Evolutionary conservation across 2,329 filamentous ascomycete genomes (phyloP), one percentile per base, ranked within the genome.

Genomic region (Phaeomoniella chlamydospora): DNA sequence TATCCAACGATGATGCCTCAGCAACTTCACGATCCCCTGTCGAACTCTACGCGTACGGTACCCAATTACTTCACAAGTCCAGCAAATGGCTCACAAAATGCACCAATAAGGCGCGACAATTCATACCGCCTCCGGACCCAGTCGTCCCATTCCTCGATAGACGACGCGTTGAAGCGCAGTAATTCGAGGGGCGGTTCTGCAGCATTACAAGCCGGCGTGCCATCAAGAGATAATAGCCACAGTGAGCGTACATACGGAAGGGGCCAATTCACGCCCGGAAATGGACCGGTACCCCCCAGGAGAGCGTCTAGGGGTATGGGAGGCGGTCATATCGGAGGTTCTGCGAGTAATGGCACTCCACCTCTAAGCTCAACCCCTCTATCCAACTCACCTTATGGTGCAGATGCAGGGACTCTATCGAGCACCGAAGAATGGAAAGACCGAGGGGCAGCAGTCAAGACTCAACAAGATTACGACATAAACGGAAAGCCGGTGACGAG

Each of bases 391-490:
- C 60, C 68, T 4, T 76, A 77, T 50, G 62, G 59, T 16, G 45
- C 68, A 29, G 74, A 79, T 44, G 70, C 68, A 35, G 71, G 70
- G 1, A 68, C 65, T 43, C 61, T 66, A 22, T 63, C 69, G 30
- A 84, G 79, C 49, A 87, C 77, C 47, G 88, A 94, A 48, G 88
- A 96, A 43, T 96, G 90, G 90, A 84, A 93, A 58, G 88, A 98
- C 30, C 77, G 80, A 41, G 90, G 90, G 31, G 88, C 90, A n/a
- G 86, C 88, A 2, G 76, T 92, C 17, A 77, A 78, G 13, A 70
- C 87, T 36, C 74, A 81, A 39, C 78, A 84, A 53, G 87, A 94
- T 52, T 70, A 86, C 16, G 90, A 96, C 56, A 74, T 81, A 18
- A 83, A 78, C 45, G 90, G 90, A 14, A 81, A 84, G 45, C 76